Evolutionary conservation across 2,329 filamentous ascomycete species (phyloP), one percentile per base, ranked within the genome.

Genomic region (Trichothecium sympodiale): DNA sequence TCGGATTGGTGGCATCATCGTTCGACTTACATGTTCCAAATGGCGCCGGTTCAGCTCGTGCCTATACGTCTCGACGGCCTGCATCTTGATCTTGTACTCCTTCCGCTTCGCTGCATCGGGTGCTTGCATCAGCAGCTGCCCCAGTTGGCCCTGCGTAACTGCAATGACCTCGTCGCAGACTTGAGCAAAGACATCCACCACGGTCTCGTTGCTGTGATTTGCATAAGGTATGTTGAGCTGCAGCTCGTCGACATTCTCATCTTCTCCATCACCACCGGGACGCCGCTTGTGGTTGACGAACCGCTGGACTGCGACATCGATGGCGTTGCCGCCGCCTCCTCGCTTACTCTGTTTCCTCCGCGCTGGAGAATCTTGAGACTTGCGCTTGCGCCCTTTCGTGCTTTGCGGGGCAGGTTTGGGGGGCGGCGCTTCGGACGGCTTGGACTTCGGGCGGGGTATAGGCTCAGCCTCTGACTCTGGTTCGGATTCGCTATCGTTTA

Each of bases 251-350:
- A 55, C 53, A 15, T 60, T 56, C 8, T 54, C 52, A 3, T 53
- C 53, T 3, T 65, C 64, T 28, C 61, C 58, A 4, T 62, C 60
- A 10, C 35, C 38, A 5, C n/a, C 20, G 15, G 72, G 54, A 4
- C 54, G 54, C n/a, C 49, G 54, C 23, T 60, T 60, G 35, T 61
- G 61, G n/a, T 69, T 71, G 45, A 60, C 50, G 32, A 77, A 75
- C 10, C 76, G 65, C 48, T 80, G 74, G 0, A 79, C 70, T 2
- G 64, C 69, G n/a, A 80, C 64, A 5, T 73, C 67, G 30, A 79
- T 58, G 3, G 52, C 51, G 5, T 10, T 6, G 20, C 20, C 20
- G 43, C 44, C 20, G 20, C 20, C 20, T 25, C 20, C 20, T 10
- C 10, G 20, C 15, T 45, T 38, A 8, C 31, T 5, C 26, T 36